These are phyloP conservation scores for Chlamydomonas incerta DNA, from an alignment of 139 green algal genomes.

Conservation along the genomic window DNA sequence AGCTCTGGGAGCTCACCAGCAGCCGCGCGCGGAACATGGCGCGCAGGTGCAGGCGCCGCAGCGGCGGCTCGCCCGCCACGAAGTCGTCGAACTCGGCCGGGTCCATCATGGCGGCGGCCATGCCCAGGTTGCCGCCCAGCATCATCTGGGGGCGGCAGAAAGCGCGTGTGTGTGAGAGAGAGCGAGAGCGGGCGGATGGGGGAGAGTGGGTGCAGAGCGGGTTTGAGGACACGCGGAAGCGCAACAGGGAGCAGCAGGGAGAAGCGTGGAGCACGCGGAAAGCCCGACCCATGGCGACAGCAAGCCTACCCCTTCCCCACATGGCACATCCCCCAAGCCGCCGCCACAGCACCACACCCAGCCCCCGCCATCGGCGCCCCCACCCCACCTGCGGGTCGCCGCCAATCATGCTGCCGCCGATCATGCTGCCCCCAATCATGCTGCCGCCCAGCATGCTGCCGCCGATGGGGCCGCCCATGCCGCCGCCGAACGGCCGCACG, in stretches of 20 bases:
- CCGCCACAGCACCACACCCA: no score
- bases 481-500: no score
- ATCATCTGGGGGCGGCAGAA: neutral
- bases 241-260: no score
- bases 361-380: no score
- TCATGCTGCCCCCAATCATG: neutral
- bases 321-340: no score
- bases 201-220: no score
- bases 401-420: neutral
- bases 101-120: conserved; percentile 34
- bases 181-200: no score
- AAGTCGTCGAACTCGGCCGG: conserved; percentile 54
- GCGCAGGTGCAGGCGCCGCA: conserved; percentile 15
- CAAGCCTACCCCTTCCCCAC: no score
- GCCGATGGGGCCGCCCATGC: neutral
- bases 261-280: no score
- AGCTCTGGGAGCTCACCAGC: conserved; percentile 51
- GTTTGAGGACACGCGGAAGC: no score
- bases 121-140: conserved; percentile 13
- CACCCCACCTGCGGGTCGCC: no score
- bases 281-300: no score
- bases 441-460: neutral
- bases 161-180: neutral
- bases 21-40: conserved; percentile 60
- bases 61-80: conserved; percentile 24